A percentile compares a stretch with the other conserved stretches of the same genome.
phyloP scores from a whole-genome alignment of 2,329 filamentous ascomycete species.

The Geosmithia morbida region DNA sequence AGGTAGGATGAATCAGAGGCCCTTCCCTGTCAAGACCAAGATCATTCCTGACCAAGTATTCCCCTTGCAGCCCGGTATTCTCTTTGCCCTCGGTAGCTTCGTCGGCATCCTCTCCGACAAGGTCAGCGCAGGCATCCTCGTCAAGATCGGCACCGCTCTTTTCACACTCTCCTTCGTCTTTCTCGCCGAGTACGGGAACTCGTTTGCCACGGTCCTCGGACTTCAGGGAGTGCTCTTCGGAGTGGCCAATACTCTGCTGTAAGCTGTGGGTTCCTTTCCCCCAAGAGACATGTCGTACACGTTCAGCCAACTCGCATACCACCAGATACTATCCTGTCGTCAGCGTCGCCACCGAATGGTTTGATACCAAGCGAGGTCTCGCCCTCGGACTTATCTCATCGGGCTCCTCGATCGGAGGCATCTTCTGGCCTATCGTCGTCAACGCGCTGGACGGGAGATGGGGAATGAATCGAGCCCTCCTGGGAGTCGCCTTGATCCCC shows the following conservation, averaged over 20 bases:
- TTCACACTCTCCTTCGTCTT: conserved; percentile 21
- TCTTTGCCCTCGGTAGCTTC: conserved; percentile 23
- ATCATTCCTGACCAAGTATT: neutral
- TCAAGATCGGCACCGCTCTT: conserved; percentile 18
- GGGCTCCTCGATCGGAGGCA: conserved; percentile 15
- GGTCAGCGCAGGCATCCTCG: conserved; percentile 18
- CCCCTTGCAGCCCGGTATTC: conserved; percentile 14
- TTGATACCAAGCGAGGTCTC: conserved; percentile 13
- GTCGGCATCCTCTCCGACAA: conserved; percentile 24
- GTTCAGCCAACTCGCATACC: neutral
- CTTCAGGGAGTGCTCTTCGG: conserved; percentile 26
- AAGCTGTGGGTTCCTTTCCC: conserved; percentile 3
- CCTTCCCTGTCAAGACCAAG: neutral
- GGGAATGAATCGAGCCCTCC: conserved; percentile 6
- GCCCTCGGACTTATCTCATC: conserved; percentile 15
- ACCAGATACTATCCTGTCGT: conserved; percentile 15
- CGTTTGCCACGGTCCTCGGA: conserved; percentile 9
- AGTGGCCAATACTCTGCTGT: conserved; percentile 21
- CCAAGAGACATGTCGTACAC: neutral
- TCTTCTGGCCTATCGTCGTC: conserved; percentile 14
- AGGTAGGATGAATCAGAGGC: conserved; percentile 5
- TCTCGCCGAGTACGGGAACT: conserved; percentile 2
- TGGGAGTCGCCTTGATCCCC: conserved; percentile 8
- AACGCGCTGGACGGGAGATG: conserved; percentile 5
- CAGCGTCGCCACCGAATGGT: conserved; percentile 15